Base-by-base conservation (phyloP, 2,329 filamentous ascomycete species). In the Zopfia rhizophila region DNA sequence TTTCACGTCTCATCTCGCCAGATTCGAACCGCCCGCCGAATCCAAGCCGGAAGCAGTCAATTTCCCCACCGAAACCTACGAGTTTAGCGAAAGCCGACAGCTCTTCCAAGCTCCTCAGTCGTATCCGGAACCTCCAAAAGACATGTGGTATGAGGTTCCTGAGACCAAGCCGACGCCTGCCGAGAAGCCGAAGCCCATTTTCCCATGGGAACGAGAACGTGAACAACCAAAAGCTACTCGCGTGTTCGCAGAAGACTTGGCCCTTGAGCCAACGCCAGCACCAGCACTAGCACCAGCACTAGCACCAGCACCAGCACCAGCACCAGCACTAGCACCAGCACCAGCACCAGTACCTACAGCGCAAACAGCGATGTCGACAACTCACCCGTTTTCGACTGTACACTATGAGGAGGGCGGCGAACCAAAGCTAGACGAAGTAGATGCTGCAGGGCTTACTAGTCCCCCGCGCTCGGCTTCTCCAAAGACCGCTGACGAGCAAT, bases 71-170 rank as follows among this genome's bases (percentile, higher is more conserved):
- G 83, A 85, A 45, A 85, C 85, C 43, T 97, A 97, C 72, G 81
- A 83, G 45, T 97, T 97, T 87, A 96, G 89, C 44, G 82, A 82
- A 44, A 89, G 92, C 68, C 78, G 80, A 13, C 73, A 84, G 23
- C 84, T 89, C 7, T 97, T 95, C 72, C 82, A 90, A 41, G 83
- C 92, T 22, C 92, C 92, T 13, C 72, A 77, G 48, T 80, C 83
- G 40, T 94, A 96, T 63, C 90, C 92, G 3, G 89, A 90, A 63
- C 90, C 91, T 13, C 91, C 92, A 0, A 88, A 82, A 69, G 83
- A 92, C 64, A 92, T 96, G 90, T 94, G 88, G 81, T 96, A 94
- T 67, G 78, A 93, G 60, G 82, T 95, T 24, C 91, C 91, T 4
- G 66, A 84, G 44, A 53, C 60, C 7, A 73, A 80, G 53, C 80